Evolutionary conservation across 2,329 filamentous ascomycete species (phyloP), one percentile per base, ranked within the genome.

Genomic region (Paecilomyces formosus): DNA sequence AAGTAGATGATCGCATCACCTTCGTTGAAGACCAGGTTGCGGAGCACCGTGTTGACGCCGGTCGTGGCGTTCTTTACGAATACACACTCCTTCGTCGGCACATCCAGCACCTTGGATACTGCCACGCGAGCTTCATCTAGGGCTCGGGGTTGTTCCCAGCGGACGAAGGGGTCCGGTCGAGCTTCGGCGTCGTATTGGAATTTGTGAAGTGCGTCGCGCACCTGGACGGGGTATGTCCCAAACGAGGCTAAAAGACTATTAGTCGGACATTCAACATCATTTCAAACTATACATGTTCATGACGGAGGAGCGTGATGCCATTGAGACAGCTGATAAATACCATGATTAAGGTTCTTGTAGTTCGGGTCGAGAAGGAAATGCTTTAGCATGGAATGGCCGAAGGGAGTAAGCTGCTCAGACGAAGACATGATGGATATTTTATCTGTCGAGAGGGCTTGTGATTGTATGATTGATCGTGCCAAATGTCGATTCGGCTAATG

Each of bases 11-110:
- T 62, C 4, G 88, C 85, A 69, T 97, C 92, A 61, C 88, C 87
- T 0, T 78, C 71, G 39, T 83, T 72, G 81, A 87, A 96, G 1
- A 70, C 68, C 1, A 97, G 73, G 69, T 88, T 92, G 50, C 88
- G 85, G n/a, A 96, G 81, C 4, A 96, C 84, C 0, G 86, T 89
- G 74, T 94, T 93, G 53, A 76, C 67, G 57, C 74, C 76, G 0
- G 83, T 87, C 0, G 90, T 95, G 12, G 92, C 90, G 70, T 97
- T 97, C 58, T 83, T 78, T 0, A 96, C 85, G 63, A 95, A 87
- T 0, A 96, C 91, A 45, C 89, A 77, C 9, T 86, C 85, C 9
- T 87, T 80, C 0, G 78, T 68, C 0, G 87, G 85, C 0, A 83
- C 87, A 60, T 89, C 83, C 60, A 97, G 76, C 22, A 90, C 67